Evolutionary conservation across 768 basidiomycete species (phyloP).

Genomic region (Tricholoma bakamatsutake): DNA sequence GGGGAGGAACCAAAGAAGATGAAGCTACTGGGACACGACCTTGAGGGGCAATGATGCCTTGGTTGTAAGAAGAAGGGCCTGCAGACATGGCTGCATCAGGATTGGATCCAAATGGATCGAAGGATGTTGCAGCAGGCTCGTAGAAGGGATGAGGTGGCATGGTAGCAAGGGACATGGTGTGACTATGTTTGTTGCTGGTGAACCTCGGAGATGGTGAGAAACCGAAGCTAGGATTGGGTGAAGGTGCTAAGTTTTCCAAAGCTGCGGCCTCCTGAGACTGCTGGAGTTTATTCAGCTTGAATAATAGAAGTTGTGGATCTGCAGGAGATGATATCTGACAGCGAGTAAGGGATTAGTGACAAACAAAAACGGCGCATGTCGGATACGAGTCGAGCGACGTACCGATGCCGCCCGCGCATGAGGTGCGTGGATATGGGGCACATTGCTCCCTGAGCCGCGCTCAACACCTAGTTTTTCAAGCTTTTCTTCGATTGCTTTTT

Average conservation of each 20-base stretch:
- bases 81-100: conserved; percentile 29
- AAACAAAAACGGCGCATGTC: conserved; percentile 15
- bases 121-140: conserved; percentile 28
- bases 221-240: conserved; percentile 58
- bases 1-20: conserved; percentile 38
- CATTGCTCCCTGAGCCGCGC: conserved; percentile 46
- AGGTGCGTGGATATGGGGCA: conserved; percentile 63
- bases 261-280: conserved; percentile 55
- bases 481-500: conserved; percentile 73
- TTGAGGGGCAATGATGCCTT: conserved; percentile 47
- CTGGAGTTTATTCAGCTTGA: conserved; percentile 81
- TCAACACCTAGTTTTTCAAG: conserved; percentile 77
- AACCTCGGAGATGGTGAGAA: conserved; percentile 49
- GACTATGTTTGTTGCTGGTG: conserved; percentile 55
- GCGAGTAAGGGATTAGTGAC: conserved; percentile 8
- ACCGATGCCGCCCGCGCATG: conserved; percentile 85
- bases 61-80: conserved; percentile 16
- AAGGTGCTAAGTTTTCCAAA: conserved; percentile 50
- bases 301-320: conserved; percentile 74
- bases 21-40: conserved; percentile 44
- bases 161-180: conserved; percentile 69
- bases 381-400: conserved; percentile 27
- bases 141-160: conserved; percentile 39
- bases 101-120: conserved; percentile 62
- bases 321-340: conserved; percentile 84